Base-by-base conservation (phyloP, 1,284 basidiomycete species). In the Ceratobasidium sp. region DNA sequence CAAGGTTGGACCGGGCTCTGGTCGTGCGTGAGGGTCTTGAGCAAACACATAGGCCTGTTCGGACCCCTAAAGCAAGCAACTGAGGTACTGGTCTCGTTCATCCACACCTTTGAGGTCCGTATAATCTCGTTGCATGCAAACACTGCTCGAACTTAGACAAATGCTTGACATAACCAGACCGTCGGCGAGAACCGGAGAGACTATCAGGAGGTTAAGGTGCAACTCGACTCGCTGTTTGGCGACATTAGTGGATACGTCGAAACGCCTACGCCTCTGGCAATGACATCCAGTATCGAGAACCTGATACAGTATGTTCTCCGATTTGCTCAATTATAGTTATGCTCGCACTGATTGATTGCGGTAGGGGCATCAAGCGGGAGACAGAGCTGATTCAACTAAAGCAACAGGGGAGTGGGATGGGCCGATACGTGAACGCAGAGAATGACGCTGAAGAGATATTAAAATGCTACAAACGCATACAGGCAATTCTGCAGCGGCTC, bases 41-140 rank as follows among this genome's bases (percentile, higher is more conserved):
- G 12, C n/a, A 46, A 64, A 42, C 7, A 6, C 12, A 6, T 39
- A 13, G 42, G 42, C 40, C 5, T 1, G 39, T 64, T 64, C 23
- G 63, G 63, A 18, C 63, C 63, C 4, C 63, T 64, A 10, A 64
- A 42, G 63, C 18, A 64, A 12, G 63, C 39, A n/a, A 26, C 42
- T n/a, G 63, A 46, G 10, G 40, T 20, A 1, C 39, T 64, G 9
- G 23, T 44, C 15, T 46, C 39, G 63, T 44, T 42, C 23, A 44
- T 64, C 63, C 15, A 10, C 18, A 64, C 42, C 33, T 64, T 64
- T 13, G 63, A 44, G 40, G 63, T 64, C 33, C 33, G 33, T 33
- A 33, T 33, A 4, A 26, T 44, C 9, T 42, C 12, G 4, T 46
- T 23, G 5, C 18, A 42, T n/a, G 33, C 20, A 4, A 20, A 42